Percentiles rank a stretch among this genome's conserved stretches.
Conservation (phyloP, 257 asterid genomes). For the Solanum ossicruentum region DNA sequence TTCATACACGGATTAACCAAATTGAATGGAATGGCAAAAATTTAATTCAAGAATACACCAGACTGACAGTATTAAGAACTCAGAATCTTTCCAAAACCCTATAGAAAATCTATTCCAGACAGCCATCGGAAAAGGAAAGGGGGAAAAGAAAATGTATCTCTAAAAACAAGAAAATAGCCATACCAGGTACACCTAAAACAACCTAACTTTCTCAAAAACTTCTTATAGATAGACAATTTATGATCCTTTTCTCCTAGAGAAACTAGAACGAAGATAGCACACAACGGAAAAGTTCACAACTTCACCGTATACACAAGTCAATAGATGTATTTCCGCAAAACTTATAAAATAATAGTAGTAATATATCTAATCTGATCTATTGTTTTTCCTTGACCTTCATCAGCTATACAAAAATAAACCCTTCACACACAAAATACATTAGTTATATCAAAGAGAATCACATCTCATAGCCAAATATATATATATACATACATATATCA, state of each 20-base stretch:
- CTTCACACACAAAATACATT: not conserved
- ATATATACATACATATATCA: too few species aligned
- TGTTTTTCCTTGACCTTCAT: not conserved
- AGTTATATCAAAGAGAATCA: not conserved
- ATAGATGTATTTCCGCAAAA: not conserved
- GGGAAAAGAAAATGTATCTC: not conserved
- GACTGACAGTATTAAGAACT: not conserved
- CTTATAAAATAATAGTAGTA: not conserved
- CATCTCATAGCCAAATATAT: not conserved
- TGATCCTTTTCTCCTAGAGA: not conserved
- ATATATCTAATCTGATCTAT: not conserved
- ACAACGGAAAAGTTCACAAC: not conserved
- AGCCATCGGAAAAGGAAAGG: not conserved
- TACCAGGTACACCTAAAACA: not conserved
- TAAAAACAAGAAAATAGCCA: not conserved
- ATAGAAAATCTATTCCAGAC: not conserved
- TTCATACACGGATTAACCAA: not conserved
- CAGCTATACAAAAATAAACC: not conserved
- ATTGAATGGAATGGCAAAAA: not conserved
- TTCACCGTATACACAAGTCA: not conserved
- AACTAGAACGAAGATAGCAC: not conserved
- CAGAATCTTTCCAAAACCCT: not conserved
- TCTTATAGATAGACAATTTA: not conserved
- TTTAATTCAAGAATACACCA: slow-evolving; percentile 2
- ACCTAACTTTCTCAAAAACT: not conserved